Base-by-base conservation (phyloP, 2,329 filamentous ascomycete species). In the Alternaria consortialis region DNA sequence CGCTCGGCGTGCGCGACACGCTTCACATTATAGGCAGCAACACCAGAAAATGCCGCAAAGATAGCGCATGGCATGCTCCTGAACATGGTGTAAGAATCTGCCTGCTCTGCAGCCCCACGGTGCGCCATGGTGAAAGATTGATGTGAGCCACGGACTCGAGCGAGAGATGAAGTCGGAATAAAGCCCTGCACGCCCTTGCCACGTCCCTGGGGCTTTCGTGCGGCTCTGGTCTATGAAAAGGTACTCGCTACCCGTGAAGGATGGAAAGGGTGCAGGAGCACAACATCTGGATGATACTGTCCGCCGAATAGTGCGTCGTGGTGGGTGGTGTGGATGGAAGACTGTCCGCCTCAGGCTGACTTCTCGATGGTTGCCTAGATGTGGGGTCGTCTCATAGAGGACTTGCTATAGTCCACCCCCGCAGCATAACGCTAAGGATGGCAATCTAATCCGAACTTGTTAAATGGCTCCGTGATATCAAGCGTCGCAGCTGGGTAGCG, bases 121-220 rank as follows among this genome's bases (percentile, higher is more conserved):
- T 42, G 12, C 5, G 39, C 39, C 39, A 13, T 15, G 20, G 12
- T 25, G 6, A 13, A 9, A 2, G 9, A 0, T 13, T 25, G 11
- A 25, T 42, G 39, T 15, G 20, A 42, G 39, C 39, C 25, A 42
- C 7, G 7, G 12, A 42, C 12, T 2, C 5, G 6, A 25, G 6
- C 20, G 1, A 23, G 6, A 7, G 11, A 42, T 53, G 56, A 58
- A 29, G 56, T 58, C 20, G 17, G n/a, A 53, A 46, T 46, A 58
- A 40, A 47, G 56, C 40, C 55, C 39, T 29, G 55, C 7, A 46
- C 11, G n/a, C 54, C 17, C 29, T 43, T 53, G 13, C 37, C 39
- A 20, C 4, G 4, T 15, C 39, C 7, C 29, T 25, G 31, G 39
- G 8, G 36, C 36, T 7, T 12, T 15, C 15, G 39, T 25, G 39